These are phyloP conservation scores for Leccinum barrowsii DNA, from an alignment of 768 basidiomycete genomes.

Conservation along the genomic window DNA sequence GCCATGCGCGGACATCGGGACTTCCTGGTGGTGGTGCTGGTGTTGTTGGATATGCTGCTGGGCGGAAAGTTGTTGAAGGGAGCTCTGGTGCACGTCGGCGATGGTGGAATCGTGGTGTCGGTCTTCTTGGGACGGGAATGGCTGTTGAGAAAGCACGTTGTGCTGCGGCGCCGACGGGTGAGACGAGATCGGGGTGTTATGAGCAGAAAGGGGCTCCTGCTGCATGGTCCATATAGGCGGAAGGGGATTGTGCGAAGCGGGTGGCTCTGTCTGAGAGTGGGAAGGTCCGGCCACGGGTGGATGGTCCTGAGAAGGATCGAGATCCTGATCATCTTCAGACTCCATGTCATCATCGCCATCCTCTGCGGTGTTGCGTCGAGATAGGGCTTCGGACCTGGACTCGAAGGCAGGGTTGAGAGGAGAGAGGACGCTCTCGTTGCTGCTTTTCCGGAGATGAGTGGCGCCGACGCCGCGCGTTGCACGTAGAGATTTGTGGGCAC, in stretches of 20 bases:
- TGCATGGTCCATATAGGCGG: slow-evolving; percentile 34
- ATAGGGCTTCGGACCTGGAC: slow-evolving; percentile 27
- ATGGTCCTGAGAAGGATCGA: slow-evolving; percentile 24
- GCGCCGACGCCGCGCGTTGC: slow-evolving; percentile 29
- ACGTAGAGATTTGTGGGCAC: slow-evolving; percentile 36
- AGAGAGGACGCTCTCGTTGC: slow-evolving; percentile 34
- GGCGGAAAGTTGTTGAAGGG: slow-evolving; percentile 30
- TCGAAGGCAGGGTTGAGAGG: slow-evolving; percentile 41
- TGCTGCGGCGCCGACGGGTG: slow-evolving; percentile 28
- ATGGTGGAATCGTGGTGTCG: slow-evolving; percentile 26
- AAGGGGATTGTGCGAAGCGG: slow-evolving; percentile 29
- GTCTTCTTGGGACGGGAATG: slow-evolving; percentile 27
- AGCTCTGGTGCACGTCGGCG: slow-evolving; percentile 24
- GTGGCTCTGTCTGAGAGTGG: slow-evolving; percentile 24
- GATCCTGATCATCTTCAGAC: slow-evolving; percentile 34
- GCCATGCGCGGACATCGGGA: slow-evolving; percentile 26
- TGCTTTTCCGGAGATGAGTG: slow-evolving; percentile 36
- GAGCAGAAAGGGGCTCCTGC: slow-evolving; percentile 27
- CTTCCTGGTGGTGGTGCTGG: slow-evolving; percentile 17
- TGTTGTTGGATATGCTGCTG: slow-evolving; percentile 30
- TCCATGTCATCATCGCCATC: slow-evolving; percentile 36
- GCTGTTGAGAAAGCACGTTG: slow-evolving; percentile 27
- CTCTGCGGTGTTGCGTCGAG: slow-evolving; percentile 27
- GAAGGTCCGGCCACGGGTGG: slow-evolving; percentile 28
- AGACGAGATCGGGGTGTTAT: slow-evolving; percentile 30